Conservation (phyloP, 495 filamentous ascomycete genomes). For the Penicillium goetzii region DNA sequence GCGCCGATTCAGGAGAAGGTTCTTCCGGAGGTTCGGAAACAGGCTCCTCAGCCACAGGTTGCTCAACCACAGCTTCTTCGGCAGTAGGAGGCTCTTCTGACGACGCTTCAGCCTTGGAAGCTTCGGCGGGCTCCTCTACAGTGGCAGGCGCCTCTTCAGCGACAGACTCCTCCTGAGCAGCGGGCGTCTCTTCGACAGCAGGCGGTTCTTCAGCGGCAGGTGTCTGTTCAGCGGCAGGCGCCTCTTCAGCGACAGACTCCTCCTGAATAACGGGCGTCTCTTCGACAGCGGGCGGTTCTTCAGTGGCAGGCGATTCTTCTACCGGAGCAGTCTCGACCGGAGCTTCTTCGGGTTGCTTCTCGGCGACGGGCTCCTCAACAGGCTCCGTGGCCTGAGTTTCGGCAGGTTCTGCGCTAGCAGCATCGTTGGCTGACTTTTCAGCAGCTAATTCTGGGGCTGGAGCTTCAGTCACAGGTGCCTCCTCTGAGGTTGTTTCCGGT, state of each 20-base stretch:
- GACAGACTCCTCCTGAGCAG: not conserved
- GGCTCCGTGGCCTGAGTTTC: conserved; percentile 12
- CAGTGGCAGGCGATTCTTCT: not conserved
- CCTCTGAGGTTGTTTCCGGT: conserved; percentile 10
- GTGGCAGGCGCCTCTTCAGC: not conserved
- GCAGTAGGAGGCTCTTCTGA: conserved; percentile 12
- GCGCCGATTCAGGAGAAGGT: conserved; percentile 5
- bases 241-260: not conserved
- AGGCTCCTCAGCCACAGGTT: conserved; percentile 22
- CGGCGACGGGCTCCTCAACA: not conserved
- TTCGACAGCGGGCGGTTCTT: conserved; percentile 10
- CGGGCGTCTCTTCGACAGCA: conserved; percentile 4
- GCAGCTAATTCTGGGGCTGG: conserved; percentile 3
- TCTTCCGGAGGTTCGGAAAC: conserved; percentile 18
- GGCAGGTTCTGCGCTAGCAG: not conserved
- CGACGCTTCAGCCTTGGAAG: conserved; percentile 2
- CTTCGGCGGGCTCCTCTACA: conserved; percentile 10
- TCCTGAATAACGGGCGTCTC: no score
- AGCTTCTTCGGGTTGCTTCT: conserved; percentile 7
- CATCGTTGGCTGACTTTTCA: conserved; percentile 14
- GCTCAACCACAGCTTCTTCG: conserved; percentile 7
- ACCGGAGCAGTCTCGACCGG: conserved; percentile 11
- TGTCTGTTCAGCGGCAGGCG: not conserved
- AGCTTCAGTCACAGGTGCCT: not conserved
- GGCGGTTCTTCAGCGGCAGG: conserved; percentile 2